These are phyloP conservation scores for Pyrus hybrid DNA, from an alignment of 331 rosid species.

Conservation along the genomic window DNA sequence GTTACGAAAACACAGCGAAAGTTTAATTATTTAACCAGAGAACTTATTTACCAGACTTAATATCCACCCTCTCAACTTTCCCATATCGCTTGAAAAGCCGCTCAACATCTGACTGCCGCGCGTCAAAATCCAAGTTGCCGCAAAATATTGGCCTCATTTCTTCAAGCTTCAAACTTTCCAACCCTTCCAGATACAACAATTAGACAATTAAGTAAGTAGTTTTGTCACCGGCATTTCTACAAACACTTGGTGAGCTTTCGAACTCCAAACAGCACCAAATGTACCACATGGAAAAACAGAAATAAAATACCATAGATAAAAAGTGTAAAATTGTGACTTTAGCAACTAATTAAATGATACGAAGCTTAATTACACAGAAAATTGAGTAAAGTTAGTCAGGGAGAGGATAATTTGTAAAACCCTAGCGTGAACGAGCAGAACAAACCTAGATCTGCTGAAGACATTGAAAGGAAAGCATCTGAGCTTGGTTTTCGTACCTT, in stretches of 20 bases:
- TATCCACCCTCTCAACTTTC: conserved; percentile 73
- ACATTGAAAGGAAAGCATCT: neutral
- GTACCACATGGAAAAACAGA: neutral
- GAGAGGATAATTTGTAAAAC: neutral
- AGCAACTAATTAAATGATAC: neutral
- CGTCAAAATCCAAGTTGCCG: conserved; percentile 73
- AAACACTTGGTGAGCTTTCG: neutral
- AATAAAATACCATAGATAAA: neutral
- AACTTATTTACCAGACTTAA: conserved; percentile 59
- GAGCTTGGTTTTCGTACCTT: conserved; percentile 28
- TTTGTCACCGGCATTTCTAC: neutral
- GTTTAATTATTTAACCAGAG: neutral
- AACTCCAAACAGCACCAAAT: neutral
- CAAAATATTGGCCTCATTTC: conserved; percentile 69
- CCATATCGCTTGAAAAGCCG: conserved; percentile 75
- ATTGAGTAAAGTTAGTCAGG: neutral
- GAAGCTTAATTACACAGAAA: neutral
- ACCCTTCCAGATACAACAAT: neutral
- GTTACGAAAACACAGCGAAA: neutral
- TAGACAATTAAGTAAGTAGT: neutral
- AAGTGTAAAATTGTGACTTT: neutral
- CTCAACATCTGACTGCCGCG: conserved; percentile 70
- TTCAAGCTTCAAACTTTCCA: conserved; percentile 4
- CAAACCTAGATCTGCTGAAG: conserved; percentile 13
- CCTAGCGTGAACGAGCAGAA: neutral